Evolutionary conservation across 2,329 filamentous ascomycete genomes (phyloP).

Genomic region (Aureobasidium sp.): DNA sequence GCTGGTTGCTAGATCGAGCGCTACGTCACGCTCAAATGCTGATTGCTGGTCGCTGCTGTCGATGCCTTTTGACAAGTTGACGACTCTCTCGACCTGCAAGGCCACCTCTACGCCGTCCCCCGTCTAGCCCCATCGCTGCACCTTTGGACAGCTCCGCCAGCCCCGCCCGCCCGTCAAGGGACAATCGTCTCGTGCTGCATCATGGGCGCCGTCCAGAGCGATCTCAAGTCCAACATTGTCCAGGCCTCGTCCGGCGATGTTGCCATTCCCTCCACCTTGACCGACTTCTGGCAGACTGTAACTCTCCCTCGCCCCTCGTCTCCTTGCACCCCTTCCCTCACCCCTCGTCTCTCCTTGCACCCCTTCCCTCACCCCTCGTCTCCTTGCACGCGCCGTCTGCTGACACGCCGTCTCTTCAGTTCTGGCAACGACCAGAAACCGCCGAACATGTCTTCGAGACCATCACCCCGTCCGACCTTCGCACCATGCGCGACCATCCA

Average conservation of each 20-base stretch:
- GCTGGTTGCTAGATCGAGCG: not conserved
- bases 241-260: constrained; percentile 14
- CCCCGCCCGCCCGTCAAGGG: not conserved
- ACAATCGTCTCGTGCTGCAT: not conserved
- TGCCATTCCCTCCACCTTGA: constrained; percentile 13
- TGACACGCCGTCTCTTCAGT: constrained; percentile 43
- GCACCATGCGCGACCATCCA: constrained; percentile 67
- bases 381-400: not conserved
- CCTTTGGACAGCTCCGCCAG: not conserved
- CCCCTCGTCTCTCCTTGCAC: not conserved
- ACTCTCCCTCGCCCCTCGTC: not conserved
- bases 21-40: not conserved
- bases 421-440: constrained; percentile 95
- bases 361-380: not conserved
- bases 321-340: not conserved
- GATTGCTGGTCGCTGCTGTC: not conserved
- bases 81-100: not conserved
- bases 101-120: not conserved
- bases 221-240: constrained; percentile 18
- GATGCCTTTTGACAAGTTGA: not conserved
- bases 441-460: constrained; percentile 88
- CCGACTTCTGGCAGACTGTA: constrained; percentile 17
- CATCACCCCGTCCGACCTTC: constrained; percentile 54
- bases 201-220: constrained; percentile 18
- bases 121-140: not conserved